Percentiles rank a stretch among this genome's conserved stretches.
Evolutionary conservation across 352 stramenopile genomes (phyloP).

Genomic region (Globisporangium parvum): DNA sequence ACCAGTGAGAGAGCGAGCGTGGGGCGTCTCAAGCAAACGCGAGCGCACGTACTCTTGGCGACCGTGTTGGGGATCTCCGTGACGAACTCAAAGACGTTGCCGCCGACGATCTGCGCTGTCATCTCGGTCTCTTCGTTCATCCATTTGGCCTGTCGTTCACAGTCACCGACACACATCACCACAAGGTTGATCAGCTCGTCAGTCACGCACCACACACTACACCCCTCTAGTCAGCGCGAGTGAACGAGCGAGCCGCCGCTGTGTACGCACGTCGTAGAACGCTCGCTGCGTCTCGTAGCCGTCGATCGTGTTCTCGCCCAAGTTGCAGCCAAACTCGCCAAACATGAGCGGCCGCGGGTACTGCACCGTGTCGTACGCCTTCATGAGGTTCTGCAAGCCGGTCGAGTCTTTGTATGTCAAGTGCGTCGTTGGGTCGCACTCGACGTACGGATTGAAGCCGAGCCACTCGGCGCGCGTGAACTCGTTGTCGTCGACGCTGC

Average conservation of each 20-base stretch:
- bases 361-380: constrained; percentile 33
- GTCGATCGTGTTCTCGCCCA: constrained; percentile 54
- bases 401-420: constrained; percentile 43
- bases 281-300: constrained; percentile 61
- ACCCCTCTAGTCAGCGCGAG: no score
- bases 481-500: constrained; percentile 31
- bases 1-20: not conserved
- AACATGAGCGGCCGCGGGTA: constrained; percentile 68
- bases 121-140: constrained; percentile 73
- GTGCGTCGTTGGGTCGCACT: constrained; percentile 56
- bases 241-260: no score
- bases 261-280: constrained; percentile 56
- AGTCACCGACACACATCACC: no score
- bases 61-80: constrained; percentile 61
- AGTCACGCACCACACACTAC: no score
- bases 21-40: no score
- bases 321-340: constrained; percentile 73
- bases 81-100: constrained; percentile 75
- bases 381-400: constrained; percentile 57
- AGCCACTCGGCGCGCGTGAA: constrained; percentile 43
- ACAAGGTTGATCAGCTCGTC: no score
- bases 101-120: constrained; percentile 52
- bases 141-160: no score
- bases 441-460: constrained; percentile 53
- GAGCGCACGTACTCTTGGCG: constrained; percentile 21